These are phyloP conservation scores for Ballota nigra DNA, from an alignment of 257 asterid species.

Conservation along the genomic window DNA sequence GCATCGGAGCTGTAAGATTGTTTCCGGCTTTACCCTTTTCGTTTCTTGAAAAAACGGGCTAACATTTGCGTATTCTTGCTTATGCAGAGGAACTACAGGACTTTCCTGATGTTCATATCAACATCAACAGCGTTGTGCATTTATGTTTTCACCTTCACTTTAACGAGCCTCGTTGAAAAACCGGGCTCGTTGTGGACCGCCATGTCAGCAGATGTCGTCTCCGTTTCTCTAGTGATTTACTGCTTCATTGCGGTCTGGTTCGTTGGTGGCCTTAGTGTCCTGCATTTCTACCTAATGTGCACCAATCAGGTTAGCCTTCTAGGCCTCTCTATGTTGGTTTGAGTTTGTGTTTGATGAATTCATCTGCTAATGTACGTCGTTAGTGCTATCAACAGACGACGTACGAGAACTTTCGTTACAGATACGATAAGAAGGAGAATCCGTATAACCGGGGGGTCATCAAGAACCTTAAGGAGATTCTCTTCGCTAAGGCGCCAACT, in stretches of 20 bases:
- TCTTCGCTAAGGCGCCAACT: slow-evolving; percentile 48
- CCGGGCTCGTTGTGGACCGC: slow-evolving; percentile 40
- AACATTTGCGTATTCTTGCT: slow-evolving; percentile 12
- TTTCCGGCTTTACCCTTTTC: too few relatives aligned
- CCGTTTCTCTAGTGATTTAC: slow-evolving; percentile 50
- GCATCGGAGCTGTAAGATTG: slow-evolving; percentile 76
- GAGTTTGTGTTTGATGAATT: background rate
- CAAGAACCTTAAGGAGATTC: slow-evolving; percentile 54
- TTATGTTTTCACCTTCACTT: slow-evolving; percentile 69
- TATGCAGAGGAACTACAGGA: slow-evolving; percentile 80
- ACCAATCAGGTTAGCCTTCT: slow-evolving; percentile 69
- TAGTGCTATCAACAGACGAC: slow-evolving; percentile 55
- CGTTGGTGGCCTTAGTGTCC: slow-evolving; percentile 78
- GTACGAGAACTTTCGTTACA: slow-evolving; percentile 73
- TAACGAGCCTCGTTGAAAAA: slow-evolving; percentile 44
- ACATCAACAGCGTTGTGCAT: slow-evolving; percentile 72
- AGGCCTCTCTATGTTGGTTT: background rate
- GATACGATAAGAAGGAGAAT: slow-evolving; percentile 75
- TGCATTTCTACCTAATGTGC: slow-evolving; percentile 77
- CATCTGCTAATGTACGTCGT: background rate
- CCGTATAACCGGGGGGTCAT: slow-evolving; percentile 62
- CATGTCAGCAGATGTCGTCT: slow-evolving; percentile 47
- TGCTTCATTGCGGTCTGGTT: slow-evolving; percentile 85
- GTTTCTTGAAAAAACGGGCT: background rate
- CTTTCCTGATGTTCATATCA: slow-evolving; percentile 67